A percentile compares a stretch with the other conserved stretches of the same genome.
Evolutionary conservation across 1,139 yeast species (phyloP).

Genomic region (Lodderomyces theae): DNA sequence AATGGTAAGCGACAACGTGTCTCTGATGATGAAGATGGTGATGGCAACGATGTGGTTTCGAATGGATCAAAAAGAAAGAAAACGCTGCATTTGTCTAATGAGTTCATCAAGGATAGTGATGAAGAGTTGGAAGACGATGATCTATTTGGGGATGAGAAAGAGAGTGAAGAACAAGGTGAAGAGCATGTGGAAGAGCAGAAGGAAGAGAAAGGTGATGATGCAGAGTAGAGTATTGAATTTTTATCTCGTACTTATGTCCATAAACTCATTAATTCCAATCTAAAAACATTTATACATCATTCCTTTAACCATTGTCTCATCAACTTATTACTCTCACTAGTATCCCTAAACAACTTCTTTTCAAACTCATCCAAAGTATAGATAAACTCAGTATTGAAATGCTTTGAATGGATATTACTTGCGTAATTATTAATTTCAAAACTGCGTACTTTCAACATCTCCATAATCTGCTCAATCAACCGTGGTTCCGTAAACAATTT

Average conservation of each 20-base stretch:
- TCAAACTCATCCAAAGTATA: constrained; percentile 76
- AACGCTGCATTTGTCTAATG: constrained; percentile 43
- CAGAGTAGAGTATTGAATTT: background rate
- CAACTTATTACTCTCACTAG: constrained; percentile 62
- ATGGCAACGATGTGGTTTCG: constrained; percentile 11
- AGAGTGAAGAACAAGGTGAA: constrained; percentile 4
- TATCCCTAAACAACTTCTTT: constrained; percentile 51
- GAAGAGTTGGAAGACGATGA: constrained; percentile 39
- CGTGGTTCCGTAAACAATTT: constrained; percentile 64
- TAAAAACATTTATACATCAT: constrained; percentile 6
- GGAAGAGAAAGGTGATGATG: background rate
- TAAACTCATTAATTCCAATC: constrained; percentile 3
- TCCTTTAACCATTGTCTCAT: constrained; percentile 58
- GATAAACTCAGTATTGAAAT: constrained; percentile 49
- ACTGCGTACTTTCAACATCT: constrained; percentile 62
- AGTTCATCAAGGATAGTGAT: constrained; percentile 54
- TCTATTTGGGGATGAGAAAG: constrained; percentile 16
- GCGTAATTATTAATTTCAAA: constrained; percentile 73
- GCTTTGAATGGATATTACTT: constrained; percentile 44
- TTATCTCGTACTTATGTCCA: no score
- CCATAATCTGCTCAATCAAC: constrained; percentile 51
- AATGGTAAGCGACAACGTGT: constrained; percentile 17
- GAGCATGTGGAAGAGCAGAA: background rate
- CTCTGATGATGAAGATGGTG: constrained; percentile 21
- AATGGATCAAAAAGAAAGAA: constrained; percentile 17